Percentiles rank a stretch among this genome's conserved stretches.
Conservation (phyloP, 2,329 filamentous ascomycete genomes). For the Parastagonospora avenae region DNA sequence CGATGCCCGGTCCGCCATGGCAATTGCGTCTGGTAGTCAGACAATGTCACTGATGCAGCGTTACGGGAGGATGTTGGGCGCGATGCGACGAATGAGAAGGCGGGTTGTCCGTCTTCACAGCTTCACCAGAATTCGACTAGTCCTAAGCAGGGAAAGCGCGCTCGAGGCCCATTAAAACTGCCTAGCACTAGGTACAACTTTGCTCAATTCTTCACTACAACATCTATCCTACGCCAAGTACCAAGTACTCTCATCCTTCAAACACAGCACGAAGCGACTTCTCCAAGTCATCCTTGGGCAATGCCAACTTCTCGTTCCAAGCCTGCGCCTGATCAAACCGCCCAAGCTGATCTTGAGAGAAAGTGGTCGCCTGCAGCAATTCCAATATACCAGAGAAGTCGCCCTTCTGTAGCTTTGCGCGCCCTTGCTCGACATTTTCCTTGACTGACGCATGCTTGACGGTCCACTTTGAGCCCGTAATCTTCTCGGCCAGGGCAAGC, state of each 20-base stretch:
- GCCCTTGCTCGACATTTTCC: slow-evolving; percentile 35
- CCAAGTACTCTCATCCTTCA: not conserved
- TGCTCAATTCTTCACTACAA: no score
- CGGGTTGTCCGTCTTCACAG: slow-evolving; percentile 5
- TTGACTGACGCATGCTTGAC: slow-evolving; percentile 49
- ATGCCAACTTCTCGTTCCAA: slow-evolving; percentile 51
- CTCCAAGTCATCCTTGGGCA: slow-evolving; percentile 49
- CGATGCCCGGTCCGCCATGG: slow-evolving; percentile 39
- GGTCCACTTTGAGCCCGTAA: slow-evolving; percentile 58
- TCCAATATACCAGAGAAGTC: slow-evolving; percentile 33
- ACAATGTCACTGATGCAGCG: not conserved
- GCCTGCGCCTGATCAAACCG: slow-evolving; percentile 29
- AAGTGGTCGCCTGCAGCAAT: slow-evolving; percentile 26
- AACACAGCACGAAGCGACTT: slow-evolving; percentile 40
- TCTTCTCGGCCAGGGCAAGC: slow-evolving; percentile 58
- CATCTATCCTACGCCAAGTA: no score
- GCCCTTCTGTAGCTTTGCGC: slow-evolving; percentile 44
- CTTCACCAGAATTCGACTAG: slow-evolving; percentile 13
- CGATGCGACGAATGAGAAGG: slow-evolving; percentile 11
- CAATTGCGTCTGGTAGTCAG: not conserved
- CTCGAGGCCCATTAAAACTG: no score
- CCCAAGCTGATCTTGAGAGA: slow-evolving; percentile 21
- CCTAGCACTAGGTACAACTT: no score
- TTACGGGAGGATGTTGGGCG: not conserved
- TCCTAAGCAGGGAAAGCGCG: slow-evolving; percentile 5